Conservation (phyloP, 2,329 filamentous ascomycete species). For the Penicillium thymicola region DNA sequence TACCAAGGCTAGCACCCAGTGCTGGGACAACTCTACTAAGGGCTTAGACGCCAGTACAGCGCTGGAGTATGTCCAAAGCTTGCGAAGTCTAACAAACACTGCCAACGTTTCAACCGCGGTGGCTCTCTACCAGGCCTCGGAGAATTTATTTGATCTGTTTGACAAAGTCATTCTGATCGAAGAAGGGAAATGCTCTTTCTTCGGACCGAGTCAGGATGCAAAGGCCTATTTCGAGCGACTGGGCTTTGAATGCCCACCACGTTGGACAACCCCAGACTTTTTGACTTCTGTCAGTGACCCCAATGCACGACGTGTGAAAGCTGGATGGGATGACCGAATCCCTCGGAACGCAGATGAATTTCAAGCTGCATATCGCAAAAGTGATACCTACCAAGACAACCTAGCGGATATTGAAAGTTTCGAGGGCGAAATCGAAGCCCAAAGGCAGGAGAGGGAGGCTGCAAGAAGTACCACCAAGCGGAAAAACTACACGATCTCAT, state of each 20-base stretch:
- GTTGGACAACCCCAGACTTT: slow-evolving; percentile 73
- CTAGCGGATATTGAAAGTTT: slow-evolving; percentile 53
- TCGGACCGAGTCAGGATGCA: slow-evolving; percentile 61
- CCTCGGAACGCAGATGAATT: slow-evolving; percentile 57
- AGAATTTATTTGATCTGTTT: slow-evolving; percentile 54
- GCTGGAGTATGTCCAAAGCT: slow-evolving; percentile 66
- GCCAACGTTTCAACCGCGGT: slow-evolving; percentile 61
- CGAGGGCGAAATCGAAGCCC: slow-evolving; percentile 47
- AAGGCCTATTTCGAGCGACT: slow-evolving; percentile 67
- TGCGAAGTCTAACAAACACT: slow-evolving; percentile 64
- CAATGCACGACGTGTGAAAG: slow-evolving; percentile 55
- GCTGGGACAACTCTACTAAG: slow-evolving; percentile 74
- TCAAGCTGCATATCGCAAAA: slow-evolving; percentile 50
- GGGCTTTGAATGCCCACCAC: slow-evolving; percentile 68
- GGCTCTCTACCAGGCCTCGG: slow-evolving; percentile 67
- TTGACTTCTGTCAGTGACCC: slow-evolving; percentile 69
- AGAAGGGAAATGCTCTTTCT: slow-evolving; percentile 69
- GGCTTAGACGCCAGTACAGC: slow-evolving; percentile 73
- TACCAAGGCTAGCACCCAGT: slow-evolving; percentile 62
- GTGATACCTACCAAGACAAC: slow-evolving; percentile 44
- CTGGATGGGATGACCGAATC: slow-evolving; percentile 57
- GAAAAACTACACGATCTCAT: slow-evolving; percentile 54
- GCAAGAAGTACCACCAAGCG: slow-evolving; percentile 40
- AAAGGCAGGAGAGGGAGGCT: slow-evolving; percentile 42
- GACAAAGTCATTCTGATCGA: slow-evolving; percentile 68